These are phyloP conservation scores for Suaeda aralocaspica DNA, from an alignment of 148 eudicot genomes.

Conservation along the genomic window DNA sequence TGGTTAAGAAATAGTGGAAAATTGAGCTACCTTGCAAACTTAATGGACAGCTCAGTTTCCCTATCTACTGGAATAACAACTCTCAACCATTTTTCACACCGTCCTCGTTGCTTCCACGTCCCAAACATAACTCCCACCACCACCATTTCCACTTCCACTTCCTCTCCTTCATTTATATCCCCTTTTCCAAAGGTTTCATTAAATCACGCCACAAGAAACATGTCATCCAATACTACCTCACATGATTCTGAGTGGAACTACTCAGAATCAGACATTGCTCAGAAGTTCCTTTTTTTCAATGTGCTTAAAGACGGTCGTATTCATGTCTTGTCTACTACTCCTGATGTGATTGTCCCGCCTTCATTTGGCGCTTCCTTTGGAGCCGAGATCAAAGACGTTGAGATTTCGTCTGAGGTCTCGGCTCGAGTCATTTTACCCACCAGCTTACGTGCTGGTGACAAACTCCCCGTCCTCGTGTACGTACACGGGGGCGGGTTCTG, in stretches of 20 bases:
- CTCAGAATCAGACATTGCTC: constrained; percentile 16
- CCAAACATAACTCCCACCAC: not conserved
- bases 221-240: constrained; percentile 11
- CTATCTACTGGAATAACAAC: too few relatives aligned
- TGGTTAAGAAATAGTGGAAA: too few relatives aligned
- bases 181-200: not conserved
- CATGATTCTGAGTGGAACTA: constrained; percentile 8
- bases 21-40: too few relatives aligned
- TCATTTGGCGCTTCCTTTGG: constrained; percentile 8
- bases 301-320: constrained; percentile 34
- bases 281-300: constrained; percentile 24
- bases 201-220: not conserved
- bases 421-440: constrained; percentile 24
- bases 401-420: not conserved
- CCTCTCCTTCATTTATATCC: too few relatives aligned
- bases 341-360: constrained; percentile 21
- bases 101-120: not conserved
- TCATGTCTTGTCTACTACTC: constrained; percentile 7
- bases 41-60: too few relatives aligned
- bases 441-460: constrained; percentile 6
- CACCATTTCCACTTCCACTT: not conserved
- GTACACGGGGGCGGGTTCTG: constrained; percentile 38
- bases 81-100: not conserved
- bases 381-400: constrained; percentile 17
- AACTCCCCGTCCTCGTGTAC: constrained; percentile 31